phyloP scores from a whole-genome alignment of 2,329 filamentous ascomycete genomes.

The Bertia moriformis region DNA sequence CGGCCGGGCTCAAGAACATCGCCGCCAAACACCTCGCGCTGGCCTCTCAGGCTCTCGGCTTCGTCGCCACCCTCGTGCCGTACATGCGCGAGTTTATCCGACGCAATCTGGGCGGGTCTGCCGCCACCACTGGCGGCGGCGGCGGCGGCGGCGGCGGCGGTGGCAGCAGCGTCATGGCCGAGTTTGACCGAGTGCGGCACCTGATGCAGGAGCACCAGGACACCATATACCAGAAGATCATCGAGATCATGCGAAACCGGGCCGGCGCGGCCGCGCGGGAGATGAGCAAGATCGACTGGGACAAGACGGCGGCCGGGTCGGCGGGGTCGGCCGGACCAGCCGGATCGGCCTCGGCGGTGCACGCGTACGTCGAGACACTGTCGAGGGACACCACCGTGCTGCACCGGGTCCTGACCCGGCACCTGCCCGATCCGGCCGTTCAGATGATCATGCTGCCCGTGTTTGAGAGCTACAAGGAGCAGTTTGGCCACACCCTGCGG shows the following conservation, averaged over 20 bases:
- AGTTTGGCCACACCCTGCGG: conserved; percentile 59
- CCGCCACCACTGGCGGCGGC: no score
- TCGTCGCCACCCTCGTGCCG: conserved; percentile 74
- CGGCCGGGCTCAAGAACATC: conserved; percentile 86
- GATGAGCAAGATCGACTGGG: conserved; percentile 66
- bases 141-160: no score
- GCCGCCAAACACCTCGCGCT: conserved; percentile 89
- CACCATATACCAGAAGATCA: conserved; percentile 80
- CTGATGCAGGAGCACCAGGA: conserved; percentile 79
- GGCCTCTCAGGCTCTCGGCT: conserved; percentile 75
- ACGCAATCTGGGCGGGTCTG: conserved; percentile 45
- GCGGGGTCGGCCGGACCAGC: no score
- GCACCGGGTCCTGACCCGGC: conserved; percentile 69
- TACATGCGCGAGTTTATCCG: conserved; percentile 85
- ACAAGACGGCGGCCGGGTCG: conserved; percentile 28
- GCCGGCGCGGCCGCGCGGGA: conserved; percentile 60
- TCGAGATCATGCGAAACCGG: conserved; percentile 78
- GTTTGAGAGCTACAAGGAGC: conserved; percentile 66
- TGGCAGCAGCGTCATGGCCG: conserved; percentile 48
- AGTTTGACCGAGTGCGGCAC: conserved; percentile 78
- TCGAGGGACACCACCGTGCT: conserved; percentile 75
- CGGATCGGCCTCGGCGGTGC: conserved; percentile 25
- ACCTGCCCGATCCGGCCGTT: conserved; percentile 64
- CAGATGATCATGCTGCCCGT: conserved; percentile 76
- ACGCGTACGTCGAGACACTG: conserved; percentile 72